Base-by-base conservation (phyloP, 257 asterid genomes). In the Solanum chaucha region DNA sequence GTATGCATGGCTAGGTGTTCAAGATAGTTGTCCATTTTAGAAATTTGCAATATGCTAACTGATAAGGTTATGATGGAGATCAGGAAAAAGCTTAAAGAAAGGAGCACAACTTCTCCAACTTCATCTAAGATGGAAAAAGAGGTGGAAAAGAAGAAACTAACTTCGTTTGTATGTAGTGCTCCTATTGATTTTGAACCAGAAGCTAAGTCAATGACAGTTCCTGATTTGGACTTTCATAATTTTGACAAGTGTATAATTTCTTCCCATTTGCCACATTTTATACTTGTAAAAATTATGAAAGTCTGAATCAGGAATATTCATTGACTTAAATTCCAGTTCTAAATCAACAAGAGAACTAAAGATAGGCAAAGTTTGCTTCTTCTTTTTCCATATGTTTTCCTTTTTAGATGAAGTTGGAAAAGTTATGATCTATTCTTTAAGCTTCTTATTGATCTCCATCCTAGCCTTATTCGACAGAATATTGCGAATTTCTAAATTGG, bases 261-360 rank as follows among this genome's bases (percentile, higher is more conserved):
- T 51, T 51, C 61, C 9, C 61, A 15, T 5, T 51, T 1, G 8
- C 22, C 22, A 6, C 61, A 51, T 51, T 15, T 51, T 51, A 5
- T 51, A 51, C 22, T 51, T 17, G 24, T 17, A 8, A 3, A 19
- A 94, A 48, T 91, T 86, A 84, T 92, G 92, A 75, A 94, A 93
- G 67, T 94, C 93, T 0, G 95, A 90, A 88, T 92, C 95, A 34
- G 93, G 96, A 35, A 93, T 96, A 73, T 19, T 82, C 96, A 92
- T 91, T 1, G 88, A 90, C 83, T 71, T 87, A 20, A 70, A 41
- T 84, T 87, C 85, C 32, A 85, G 17, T n/a, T 24, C 72, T 65
- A n/a, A 11, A 24, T 74, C 89, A 24, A 34, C 0, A 46, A 77
- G 65, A 24, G 87, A 85, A 85, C 82, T 81, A 85, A 88, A 55